Percentiles rank a stretch among this genome's conserved stretches.
phyloP scores from a whole-genome alignment of 768 basidiomycete genomes.

The Rhizopogon vulgaris region DNA sequence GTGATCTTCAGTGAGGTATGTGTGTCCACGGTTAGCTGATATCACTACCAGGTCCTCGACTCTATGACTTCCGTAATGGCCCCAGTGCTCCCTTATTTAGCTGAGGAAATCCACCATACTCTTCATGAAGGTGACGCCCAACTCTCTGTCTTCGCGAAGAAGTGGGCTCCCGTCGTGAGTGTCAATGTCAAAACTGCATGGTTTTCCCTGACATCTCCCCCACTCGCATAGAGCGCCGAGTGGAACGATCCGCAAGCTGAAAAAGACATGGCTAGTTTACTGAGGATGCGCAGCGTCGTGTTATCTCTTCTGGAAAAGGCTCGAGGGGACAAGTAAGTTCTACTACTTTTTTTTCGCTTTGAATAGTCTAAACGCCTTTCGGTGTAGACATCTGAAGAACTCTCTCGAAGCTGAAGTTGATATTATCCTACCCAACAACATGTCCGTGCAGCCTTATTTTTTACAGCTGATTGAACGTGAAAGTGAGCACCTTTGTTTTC shows the following conservation, averaged over 20 bases:
- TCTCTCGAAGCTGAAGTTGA: conserved; percentile 75
- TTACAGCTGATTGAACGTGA: conserved; percentile 41
- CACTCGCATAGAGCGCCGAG: conserved; percentile 35
- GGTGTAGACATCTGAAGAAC: conserved; percentile 59
- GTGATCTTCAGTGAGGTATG: conserved; percentile 6
- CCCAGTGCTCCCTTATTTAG: conserved; percentile 85
- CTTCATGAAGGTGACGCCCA: conserved; percentile 16
- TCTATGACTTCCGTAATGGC: conserved; percentile 69
- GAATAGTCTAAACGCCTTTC: conserved; percentile 2
- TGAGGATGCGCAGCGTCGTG: conserved; percentile 56
- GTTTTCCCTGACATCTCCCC: not conserved
- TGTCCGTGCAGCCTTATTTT: conserved; percentile 19
- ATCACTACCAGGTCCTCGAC: conserved; percentile 46
- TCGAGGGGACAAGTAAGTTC: conserved; percentile 62
- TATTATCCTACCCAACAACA: conserved; percentile 43
- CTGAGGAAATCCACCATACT: conserved; percentile 73
- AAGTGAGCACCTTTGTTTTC: conserved; percentile 14
- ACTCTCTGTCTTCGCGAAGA: conserved; percentile 60
- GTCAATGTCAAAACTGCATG: not conserved
- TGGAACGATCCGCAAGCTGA: conserved; percentile 61
- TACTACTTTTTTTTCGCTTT: not conserved
- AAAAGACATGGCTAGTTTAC: conserved; percentile 55
- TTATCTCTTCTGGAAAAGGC: conserved; percentile 72
- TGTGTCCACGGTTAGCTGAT: not conserved
- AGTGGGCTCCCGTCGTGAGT: conserved; percentile 69